Percentiles rank a stretch among this genome's conserved stretches.
phyloP scores from a whole-genome alignment of 192 early-diverging fungal genomes.

The Backusella psychrophila region DNA sequence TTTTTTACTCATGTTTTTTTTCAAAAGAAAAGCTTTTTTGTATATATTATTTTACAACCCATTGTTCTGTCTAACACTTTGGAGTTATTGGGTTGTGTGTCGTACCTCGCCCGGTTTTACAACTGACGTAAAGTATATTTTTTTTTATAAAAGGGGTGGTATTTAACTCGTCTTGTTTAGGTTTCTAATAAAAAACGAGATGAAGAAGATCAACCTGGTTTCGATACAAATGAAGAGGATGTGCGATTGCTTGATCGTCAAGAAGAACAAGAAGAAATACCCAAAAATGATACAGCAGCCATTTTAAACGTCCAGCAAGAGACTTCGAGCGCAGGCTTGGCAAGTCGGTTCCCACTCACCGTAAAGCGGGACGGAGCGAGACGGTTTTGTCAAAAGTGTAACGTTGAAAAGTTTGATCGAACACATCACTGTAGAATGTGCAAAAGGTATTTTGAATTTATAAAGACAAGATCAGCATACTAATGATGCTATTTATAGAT shows the following conservation, averaged over 20 bases:
- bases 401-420: slow-evolving; percentile 31
- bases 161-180: neutral
- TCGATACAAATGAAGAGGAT: slow-evolving; percentile 13
- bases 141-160: neutral
- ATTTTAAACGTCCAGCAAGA: neutral
- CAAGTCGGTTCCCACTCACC: neutral
- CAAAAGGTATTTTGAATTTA: slow-evolving; percentile 15
- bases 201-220: slow-evolving; percentile 2
- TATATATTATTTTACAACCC: slow-evolving; percentile 26
- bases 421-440: slow-evolving; percentile 37
- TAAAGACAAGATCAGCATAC: neutral
- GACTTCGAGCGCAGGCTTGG: neutral
- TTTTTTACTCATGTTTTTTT: neutral
- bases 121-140: neutral
- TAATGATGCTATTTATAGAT: slow-evolving; percentile 1
- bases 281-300: neutral
- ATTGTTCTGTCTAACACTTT: slow-evolving; percentile 11
- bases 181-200: slow-evolving; percentile 1
- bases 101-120: slow-evolving; percentile 25
- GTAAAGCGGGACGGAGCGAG: slow-evolving; percentile 32
- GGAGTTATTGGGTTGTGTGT: slow-evolving; percentile 22
- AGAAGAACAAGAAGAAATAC: neutral
- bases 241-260: slow-evolving; percentile 13
- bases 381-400: slow-evolving; percentile 40
- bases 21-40: neutral